A percentile compares a stretch with the other conserved stretches of the same genome.
Evolutionary conservation across 108 stramenopile genomes (phyloP).

Genomic region (Hondaea fermentalgiana): DNA sequence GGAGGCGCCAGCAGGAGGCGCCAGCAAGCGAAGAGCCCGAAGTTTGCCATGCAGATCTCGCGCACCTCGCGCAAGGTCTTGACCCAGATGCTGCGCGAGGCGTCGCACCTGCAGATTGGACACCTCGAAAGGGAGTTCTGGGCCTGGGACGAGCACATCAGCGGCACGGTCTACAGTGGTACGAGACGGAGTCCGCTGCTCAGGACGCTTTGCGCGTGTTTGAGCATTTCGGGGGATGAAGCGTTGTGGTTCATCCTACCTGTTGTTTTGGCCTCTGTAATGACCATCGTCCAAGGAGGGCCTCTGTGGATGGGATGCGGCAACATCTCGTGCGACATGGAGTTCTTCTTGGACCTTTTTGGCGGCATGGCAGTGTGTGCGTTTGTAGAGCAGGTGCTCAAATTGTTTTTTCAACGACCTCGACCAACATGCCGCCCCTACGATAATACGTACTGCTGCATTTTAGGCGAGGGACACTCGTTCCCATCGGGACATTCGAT

Average conservation of each 20-base stretch:
- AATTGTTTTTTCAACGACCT: conserved; percentile 1
- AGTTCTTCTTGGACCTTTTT: conserved; percentile 3
- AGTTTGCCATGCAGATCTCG: background rate
- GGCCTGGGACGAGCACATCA: background rate
- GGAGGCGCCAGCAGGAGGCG: too few relatives aligned
- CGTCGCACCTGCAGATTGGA: background rate
- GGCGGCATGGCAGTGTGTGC: background rate
- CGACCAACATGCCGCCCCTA: conserved; percentile 6
- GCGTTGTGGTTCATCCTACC: background rate
- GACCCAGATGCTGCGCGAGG: background rate
- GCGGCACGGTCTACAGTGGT: background rate
- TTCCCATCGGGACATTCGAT: conserved; percentile 25
- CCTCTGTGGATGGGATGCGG: background rate
- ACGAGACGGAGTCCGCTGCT: background rate
- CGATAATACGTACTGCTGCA: background rate
- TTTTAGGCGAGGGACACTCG: conserved; percentile 20
- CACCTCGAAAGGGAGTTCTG: background rate
- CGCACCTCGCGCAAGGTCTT: background rate
- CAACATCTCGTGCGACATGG: background rate
- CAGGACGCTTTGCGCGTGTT: background rate
- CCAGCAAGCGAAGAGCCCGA: background rate
- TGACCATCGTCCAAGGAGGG: background rate
- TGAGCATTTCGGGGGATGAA: conserved; percentile 7
- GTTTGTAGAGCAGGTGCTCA: background rate
- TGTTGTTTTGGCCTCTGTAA: background rate